Evolutionary conservation across 225 moss, liverwort and hornwort species (phyloP).

Genomic region (Anthoceros angustus): DNA sequence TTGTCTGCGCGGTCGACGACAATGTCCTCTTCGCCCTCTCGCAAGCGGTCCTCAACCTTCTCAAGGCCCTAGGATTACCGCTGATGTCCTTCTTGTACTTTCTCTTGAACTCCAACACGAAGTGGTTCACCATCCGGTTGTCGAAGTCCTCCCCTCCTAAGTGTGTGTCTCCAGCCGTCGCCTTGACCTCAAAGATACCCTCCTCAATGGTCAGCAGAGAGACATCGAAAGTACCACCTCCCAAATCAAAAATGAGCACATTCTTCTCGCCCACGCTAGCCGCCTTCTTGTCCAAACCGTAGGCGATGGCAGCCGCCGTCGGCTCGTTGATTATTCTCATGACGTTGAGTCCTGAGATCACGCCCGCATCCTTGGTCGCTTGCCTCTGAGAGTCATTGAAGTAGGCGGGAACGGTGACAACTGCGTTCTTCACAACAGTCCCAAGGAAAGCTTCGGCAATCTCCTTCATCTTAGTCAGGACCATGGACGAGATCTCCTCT

Average conservation of each 20-base stretch:
- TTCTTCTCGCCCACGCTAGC: neutral
- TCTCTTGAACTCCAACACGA: slow-evolving; percentile 3
- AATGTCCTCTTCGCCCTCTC: neutral
- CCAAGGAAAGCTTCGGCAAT: neutral
- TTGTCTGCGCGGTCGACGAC: neutral
- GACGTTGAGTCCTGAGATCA: neutral
- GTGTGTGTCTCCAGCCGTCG: neutral
- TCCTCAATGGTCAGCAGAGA: neutral
- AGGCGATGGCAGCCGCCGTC: neutral
- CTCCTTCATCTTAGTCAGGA: neutral
- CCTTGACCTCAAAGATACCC: neutral
- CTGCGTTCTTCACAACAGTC: neutral
- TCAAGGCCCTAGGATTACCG: neutral
- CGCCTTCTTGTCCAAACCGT: slow-evolving; percentile 4
- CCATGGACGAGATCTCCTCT: neutral
- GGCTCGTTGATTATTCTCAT: slow-evolving; percentile 2
- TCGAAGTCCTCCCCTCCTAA: neutral
- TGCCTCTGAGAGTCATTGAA: neutral
- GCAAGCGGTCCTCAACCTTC: neutral
- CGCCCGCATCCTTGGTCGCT: neutral
- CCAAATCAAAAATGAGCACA: neutral
- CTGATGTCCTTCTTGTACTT: neutral
- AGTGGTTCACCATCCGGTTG: neutral
- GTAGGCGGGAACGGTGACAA: slow-evolving; percentile 2
- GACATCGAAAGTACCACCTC: neutral